phyloP scores from a whole-genome alignment of 768 basidiomycete genomes.

The Scleroderma citrinum region DNA sequence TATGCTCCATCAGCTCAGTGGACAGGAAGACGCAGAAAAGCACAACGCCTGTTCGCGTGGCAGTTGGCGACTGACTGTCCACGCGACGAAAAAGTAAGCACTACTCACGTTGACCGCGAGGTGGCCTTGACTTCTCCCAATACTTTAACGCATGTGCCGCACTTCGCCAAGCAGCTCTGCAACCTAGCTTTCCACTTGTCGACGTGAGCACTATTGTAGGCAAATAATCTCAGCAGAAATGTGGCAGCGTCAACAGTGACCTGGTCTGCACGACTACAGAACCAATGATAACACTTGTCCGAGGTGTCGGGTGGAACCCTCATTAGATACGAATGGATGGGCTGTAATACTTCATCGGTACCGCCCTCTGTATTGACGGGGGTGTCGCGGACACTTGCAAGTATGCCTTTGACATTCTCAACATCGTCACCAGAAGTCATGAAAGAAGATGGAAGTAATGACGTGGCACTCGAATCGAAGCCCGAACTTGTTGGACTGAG shows the following conservation, averaged over 20 bases:
- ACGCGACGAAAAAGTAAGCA: not conserved
- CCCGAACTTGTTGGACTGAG: not conserved
- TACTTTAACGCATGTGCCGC: conserved; percentile 64
- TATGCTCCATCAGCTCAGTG: conserved; percentile 12
- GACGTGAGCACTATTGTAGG: conserved; percentile 59
- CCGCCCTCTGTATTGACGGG: conserved; percentile 49
- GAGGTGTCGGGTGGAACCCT: conserved; percentile 32
- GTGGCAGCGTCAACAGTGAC: conserved; percentile 62
- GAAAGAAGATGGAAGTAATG: conserved; percentile 6
- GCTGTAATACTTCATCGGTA: conserved; percentile 43
- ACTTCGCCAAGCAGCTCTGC: conserved; percentile 50
- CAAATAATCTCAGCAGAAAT: conserved; percentile 78
- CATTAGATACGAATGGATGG: conserved; percentile 52
- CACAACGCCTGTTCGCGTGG: conserved; percentile 1
- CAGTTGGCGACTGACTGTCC: not conserved
- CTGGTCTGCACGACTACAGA: conserved; percentile 57
- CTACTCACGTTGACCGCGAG: conserved; percentile 67
- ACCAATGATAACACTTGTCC: conserved; percentile 64
- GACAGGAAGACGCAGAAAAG: conserved; percentile 4
- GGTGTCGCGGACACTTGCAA: conserved; percentile 49
- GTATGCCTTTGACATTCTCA: conserved; percentile 41
- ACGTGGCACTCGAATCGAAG: not conserved
- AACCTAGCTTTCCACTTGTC: conserved; percentile 59
- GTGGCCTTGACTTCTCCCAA: conserved; percentile 58
- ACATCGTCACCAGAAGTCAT: conserved; percentile 22